These are phyloP conservation scores for Diplocarpon rosae DNA, from an alignment of 2,329 filamentous ascomycete genomes.

Conservation along the genomic window DNA sequence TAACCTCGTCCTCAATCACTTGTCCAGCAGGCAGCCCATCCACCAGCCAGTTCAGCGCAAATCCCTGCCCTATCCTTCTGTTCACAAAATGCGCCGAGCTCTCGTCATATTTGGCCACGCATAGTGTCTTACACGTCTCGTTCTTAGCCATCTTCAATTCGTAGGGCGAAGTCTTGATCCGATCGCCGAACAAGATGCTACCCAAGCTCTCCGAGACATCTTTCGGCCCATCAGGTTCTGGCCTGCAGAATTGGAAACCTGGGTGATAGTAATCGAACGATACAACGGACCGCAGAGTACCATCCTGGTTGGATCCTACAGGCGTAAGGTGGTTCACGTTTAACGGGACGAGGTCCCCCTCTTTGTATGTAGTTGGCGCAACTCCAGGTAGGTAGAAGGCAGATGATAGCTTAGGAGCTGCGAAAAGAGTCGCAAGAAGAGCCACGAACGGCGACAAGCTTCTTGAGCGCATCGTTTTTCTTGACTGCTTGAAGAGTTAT, in stretches of 20 bases:
- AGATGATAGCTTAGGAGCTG: constrained; percentile 41
- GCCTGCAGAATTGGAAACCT: constrained; percentile 78
- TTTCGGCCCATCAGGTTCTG: constrained; percentile 57
- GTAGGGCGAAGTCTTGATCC: constrained; percentile 94
- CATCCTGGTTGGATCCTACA: constrained; percentile 63
- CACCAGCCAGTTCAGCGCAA: constrained; percentile 91
- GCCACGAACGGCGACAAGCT: constrained; percentile 31
- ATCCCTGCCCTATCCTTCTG: constrained; percentile 68
- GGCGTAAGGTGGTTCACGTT: constrained; percentile 91
- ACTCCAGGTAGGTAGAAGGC: constrained; percentile 96
- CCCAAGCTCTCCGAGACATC: constrained; percentile 81
- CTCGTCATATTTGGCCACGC: constrained; percentile 54
- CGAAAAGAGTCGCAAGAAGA: constrained; percentile 39
- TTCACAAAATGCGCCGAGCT: constrained; percentile 70
- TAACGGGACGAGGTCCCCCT: constrained; percentile 69
- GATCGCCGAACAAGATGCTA: constrained; percentile 93
- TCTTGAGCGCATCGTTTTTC: constrained; percentile 24
- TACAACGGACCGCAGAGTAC: constrained; percentile 80
- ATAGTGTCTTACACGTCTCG: constrained; percentile 77
- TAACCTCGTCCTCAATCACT: constrained; percentile 63
- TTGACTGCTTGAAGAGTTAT: constrained; percentile 6
- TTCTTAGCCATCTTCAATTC: constrained; percentile 78
- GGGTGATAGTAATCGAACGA: constrained; percentile 94
- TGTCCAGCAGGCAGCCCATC: constrained; percentile 90
- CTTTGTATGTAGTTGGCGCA: constrained; percentile 82